These are phyloP conservation scores for Saccharomycopsis crataegensis DNA, from an alignment of 1,139 yeast species.

Conservation along the genomic window DNA sequence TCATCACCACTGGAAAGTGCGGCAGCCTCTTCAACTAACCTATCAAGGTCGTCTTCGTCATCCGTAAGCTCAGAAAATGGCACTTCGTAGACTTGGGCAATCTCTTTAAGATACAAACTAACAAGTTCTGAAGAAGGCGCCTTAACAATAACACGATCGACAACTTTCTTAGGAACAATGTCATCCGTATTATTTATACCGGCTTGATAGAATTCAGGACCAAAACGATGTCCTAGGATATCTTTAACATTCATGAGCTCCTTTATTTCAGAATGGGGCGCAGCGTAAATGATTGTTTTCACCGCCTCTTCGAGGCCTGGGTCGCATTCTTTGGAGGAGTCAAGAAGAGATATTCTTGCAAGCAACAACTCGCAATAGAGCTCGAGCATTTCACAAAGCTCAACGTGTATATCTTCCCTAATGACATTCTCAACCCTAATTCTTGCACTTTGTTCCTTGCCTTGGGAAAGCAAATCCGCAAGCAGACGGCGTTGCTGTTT, in stretches of 20 bases:
- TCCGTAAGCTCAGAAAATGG: slow-evolving; percentile 55
- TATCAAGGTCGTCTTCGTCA: slow-evolving; percentile 28
- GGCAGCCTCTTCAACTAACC: slow-evolving; percentile 28
- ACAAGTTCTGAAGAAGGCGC: slow-evolving; percentile 67
- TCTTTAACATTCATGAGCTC: slow-evolving; percentile 62
- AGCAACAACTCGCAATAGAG: slow-evolving; percentile 76
- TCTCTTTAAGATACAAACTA: slow-evolving; percentile 64
- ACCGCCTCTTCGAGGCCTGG: slow-evolving; percentile 70
- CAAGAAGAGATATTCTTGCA: slow-evolving; percentile 61
- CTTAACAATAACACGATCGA: slow-evolving; percentile 53
- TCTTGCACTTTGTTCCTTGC: slow-evolving; percentile 77
- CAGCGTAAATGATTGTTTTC: slow-evolving; percentile 59
- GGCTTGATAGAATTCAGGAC: slow-evolving; percentile 51
- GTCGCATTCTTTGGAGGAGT: slow-evolving; percentile 45
- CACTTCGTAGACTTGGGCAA: slow-evolving; percentile 72
- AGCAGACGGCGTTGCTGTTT: slow-evolving; percentile 71
- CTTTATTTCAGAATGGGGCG: slow-evolving; percentile 68
- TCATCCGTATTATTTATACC: slow-evolving; percentile 54
- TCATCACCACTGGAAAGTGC: slow-evolving; percentile 22
- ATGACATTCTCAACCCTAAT: slow-evolving; percentile 83
- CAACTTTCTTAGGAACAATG: slow-evolving; percentile 49
- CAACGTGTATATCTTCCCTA: slow-evolving; percentile 77
- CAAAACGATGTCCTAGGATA: slow-evolving; percentile 54
- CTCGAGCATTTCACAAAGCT: slow-evolving; percentile 72
- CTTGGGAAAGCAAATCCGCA: slow-evolving; percentile 63